These are phyloP conservation scores for Sugiyamaella paludigena DNA, from an alignment of 1,139 yeast genomes.

Conservation along the genomic window DNA sequence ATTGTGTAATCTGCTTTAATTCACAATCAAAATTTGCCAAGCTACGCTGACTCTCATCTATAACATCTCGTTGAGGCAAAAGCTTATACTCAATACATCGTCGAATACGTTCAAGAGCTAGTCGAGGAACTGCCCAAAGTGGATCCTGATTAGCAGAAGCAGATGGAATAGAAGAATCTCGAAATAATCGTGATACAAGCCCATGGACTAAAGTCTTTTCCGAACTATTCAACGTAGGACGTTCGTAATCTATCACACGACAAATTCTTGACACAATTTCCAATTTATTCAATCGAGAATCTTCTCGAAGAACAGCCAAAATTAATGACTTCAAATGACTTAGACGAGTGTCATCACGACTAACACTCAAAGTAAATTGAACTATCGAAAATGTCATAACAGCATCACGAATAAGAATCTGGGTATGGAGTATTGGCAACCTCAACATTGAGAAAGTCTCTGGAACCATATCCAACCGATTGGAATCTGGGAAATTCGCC, in stretches of 20 bases:
- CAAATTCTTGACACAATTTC: slow-evolving; percentile 19
- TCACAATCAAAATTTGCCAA: slow-evolving; percentile 23
- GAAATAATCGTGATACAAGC: slow-evolving; percentile 18
- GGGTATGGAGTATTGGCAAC: slow-evolving; percentile 24
- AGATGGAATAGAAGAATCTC: slow-evolving; percentile 9
- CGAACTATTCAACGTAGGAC: slow-evolving; percentile 23
- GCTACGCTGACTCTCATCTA: slow-evolving; percentile 3
- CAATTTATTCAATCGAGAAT: slow-evolving; percentile 10
- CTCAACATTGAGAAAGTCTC: slow-evolving; percentile 27
- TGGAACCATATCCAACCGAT: slow-evolving; percentile 20
- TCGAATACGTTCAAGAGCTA: slow-evolving; percentile 26
- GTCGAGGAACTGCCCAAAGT: slow-evolving; percentile 20
- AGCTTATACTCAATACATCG: slow-evolving; percentile 21
- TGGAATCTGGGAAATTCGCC: slow-evolving; percentile 19
- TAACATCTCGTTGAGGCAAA: slow-evolving; percentile 11
- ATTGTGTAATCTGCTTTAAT: slow-evolving; percentile 20
- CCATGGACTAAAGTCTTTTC: slow-evolving; percentile 24
- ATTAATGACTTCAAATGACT: slow-evolving; percentile 24
- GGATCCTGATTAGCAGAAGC: slow-evolving; percentile 1
- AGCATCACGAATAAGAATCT: slow-evolving; percentile 25
- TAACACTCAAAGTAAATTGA: slow-evolving; percentile 23
- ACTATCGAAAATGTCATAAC: slow-evolving; percentile 26
- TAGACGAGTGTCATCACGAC: slow-evolving; percentile 19
- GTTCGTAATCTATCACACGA: slow-evolving; percentile 20
- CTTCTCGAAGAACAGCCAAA: slow-evolving; percentile 17